Percentiles rank a stretch among this genome's conserved stretches.
Evolutionary conservation across 192 early-diverging fungal species (phyloP).

Genomic region (Spizellomyces punctatus): DNA sequence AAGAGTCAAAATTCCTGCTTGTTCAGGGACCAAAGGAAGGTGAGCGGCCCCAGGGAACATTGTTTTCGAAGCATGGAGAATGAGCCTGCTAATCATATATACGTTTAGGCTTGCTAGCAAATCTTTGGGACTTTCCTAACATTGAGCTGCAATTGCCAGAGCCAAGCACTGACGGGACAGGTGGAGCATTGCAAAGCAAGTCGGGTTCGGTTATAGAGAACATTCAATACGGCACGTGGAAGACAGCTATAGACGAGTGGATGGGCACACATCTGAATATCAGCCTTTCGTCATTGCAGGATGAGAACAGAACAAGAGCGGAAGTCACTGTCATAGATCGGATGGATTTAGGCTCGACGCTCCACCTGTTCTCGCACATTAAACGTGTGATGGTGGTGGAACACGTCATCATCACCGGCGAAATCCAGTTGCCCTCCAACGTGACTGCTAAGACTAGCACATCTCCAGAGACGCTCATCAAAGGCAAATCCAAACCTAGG

Average conservation of each 20-base stretch:
- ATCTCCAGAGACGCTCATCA: neutral
- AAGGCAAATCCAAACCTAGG: neutral
- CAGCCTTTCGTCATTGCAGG: no score
- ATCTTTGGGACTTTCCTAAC: conserved; percentile 77
- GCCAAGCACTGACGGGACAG: neutral
- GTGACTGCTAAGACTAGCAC: neutral
- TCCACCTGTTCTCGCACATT: conserved; percentile 75
- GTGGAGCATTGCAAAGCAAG: no score
- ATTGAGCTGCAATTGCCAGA: conserved; percentile 41
- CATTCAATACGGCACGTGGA: conserved; percentile 17
- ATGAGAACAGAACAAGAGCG: no score
- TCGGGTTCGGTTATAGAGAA: no score
- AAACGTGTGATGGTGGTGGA: conserved; percentile 37
- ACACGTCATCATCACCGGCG: conserved; percentile 7
- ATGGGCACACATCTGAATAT: neutral
- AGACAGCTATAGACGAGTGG: conserved; percentile 27
- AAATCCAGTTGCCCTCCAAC: neutral
- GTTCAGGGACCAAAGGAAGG: conserved; percentile 50
- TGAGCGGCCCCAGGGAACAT: neutral
- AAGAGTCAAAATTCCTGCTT: conserved; percentile 31
- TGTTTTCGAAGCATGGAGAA: neutral
- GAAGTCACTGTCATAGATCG: conserved; percentile 3
- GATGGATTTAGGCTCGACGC: conserved; percentile 51
- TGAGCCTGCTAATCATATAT: neutral
- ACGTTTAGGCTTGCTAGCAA: conserved; percentile 59